A percentile compares a stretch with the other conserved stretches of the same genome.
Evolutionary conservation across 139 green algal species (phyloP).

Genomic region (Chloropicon primus): DNA sequence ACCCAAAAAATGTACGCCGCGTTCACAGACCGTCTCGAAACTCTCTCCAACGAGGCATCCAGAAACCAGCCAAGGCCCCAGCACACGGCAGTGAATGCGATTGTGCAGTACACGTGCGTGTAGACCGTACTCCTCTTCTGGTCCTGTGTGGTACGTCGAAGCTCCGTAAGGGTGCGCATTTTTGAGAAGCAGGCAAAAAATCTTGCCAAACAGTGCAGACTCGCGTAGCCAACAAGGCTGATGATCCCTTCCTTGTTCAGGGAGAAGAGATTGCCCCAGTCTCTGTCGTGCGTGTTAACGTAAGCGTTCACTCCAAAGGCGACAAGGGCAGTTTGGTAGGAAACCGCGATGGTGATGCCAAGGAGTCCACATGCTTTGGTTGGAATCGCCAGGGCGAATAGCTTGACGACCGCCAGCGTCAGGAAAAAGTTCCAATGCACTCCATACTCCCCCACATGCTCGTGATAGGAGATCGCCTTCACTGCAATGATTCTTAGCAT

Average conservation of each 20-base stretch:
- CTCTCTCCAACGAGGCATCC: conserved; percentile 23
- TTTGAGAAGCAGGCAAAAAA: conserved; percentile 22
- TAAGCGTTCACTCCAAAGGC: conserved; percentile 19
- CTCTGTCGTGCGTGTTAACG: conserved; percentile 24
- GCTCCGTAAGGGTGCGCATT: conserved; percentile 7
- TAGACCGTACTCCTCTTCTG: neutral
- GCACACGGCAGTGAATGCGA: neutral
- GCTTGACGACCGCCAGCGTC: conserved; percentile 57
- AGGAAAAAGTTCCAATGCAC: conserved; percentile 95
- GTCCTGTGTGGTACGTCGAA: neutral
- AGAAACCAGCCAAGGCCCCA: neutral
- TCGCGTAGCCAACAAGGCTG: conserved; percentile 56
- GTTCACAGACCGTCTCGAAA: conserved; percentile 62
- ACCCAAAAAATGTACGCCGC: conserved; percentile 60
- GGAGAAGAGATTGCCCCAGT: conserved; percentile 11
- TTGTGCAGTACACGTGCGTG: neutral
- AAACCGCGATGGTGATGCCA: conserved; percentile 8
- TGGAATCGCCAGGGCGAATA: conserved; percentile 6
- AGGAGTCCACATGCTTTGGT: conserved; percentile 2
- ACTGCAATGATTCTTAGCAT: conserved; percentile 30
- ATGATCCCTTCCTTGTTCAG: conserved; percentile 76
- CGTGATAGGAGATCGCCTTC: conserved; percentile 48
- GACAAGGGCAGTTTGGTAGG: conserved; percentile 34
- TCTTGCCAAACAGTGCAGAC: conserved; percentile 32
- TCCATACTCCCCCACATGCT: conserved; percentile 75